These are phyloP conservation scores for Solanum megistacrolobum DNA, from an alignment of 257 asterid species.

Conservation along the genomic window DNA sequence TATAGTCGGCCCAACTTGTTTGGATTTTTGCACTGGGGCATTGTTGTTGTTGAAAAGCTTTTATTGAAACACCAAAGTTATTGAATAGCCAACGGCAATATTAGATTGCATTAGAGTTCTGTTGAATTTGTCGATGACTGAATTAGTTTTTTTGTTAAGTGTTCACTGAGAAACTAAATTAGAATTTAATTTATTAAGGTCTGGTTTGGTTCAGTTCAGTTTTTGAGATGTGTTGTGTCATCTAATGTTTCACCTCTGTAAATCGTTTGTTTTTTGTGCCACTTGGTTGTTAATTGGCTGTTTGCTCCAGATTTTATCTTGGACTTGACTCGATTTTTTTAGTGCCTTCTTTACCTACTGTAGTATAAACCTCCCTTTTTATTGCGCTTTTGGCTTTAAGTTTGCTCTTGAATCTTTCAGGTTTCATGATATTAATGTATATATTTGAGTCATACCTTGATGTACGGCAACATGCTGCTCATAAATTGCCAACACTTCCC, in stretches of 20 bases:
- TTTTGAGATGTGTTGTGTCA: not conserved
- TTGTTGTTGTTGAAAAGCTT: not conserved
- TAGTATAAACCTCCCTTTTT: not conserved
- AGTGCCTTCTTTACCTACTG: not conserved
- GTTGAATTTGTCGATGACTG: not conserved
- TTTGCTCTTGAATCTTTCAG: conserved; percentile 26
- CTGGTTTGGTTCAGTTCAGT: not conserved
- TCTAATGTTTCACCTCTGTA: not conserved
- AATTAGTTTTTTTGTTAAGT: not conserved
- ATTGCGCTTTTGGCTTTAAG: not conserved
- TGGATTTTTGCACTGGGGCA: not conserved
- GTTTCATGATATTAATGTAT: conserved; percentile 83
- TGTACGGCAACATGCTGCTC: conserved; percentile 80
- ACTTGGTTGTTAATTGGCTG: not conserved
- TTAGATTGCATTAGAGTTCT: not conserved
- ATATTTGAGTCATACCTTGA: conserved; percentile 83
- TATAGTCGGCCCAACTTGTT: not conserved
- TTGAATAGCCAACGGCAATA: not conserved
- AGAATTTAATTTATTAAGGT: not conserved
- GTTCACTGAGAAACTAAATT: not conserved
- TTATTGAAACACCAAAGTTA: not conserved
- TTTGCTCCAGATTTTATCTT: not conserved
- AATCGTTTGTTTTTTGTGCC: not conserved
- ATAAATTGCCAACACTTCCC: conserved; percentile 78
- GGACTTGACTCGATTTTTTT: not conserved